phyloP scores from a whole-genome alignment of 2,329 filamentous ascomycete genomes.

The Cladophialophora bantiana region DNA sequence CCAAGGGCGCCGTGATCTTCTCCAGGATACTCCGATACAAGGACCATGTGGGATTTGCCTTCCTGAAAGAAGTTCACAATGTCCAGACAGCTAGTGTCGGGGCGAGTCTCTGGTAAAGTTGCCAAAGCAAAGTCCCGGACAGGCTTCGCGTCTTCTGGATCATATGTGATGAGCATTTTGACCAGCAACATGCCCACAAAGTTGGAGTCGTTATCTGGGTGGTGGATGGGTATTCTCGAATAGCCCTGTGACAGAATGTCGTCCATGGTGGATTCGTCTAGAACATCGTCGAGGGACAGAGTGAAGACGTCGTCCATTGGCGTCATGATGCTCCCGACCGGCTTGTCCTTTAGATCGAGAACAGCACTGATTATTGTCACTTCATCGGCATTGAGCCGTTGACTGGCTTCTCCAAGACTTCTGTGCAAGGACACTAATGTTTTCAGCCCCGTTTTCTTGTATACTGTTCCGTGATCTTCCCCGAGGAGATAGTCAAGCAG shows the following conservation, averaged over 20 bases:
- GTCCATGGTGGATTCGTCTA: constrained; percentile 95
- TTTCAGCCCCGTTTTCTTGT: constrained; percentile 98
- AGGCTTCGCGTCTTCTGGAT: constrained; percentile 86
- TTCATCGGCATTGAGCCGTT: constrained; percentile 94
- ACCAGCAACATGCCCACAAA: constrained; percentile 98
- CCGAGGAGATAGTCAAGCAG: constrained; percentile 91
- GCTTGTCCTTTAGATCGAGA: constrained; percentile 93
- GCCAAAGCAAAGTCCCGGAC: constrained; percentile 92
- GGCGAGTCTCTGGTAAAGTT: constrained; percentile 90
- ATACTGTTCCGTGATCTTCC: constrained; percentile 92
- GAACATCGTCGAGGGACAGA: constrained; percentile 90
- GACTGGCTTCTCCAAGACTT: constrained; percentile 80
- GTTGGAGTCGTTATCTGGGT: constrained; percentile 80
- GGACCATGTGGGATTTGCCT: constrained; percentile 97
- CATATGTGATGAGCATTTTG: constrained; percentile 98
- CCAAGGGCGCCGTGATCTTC: constrained; percentile 88
- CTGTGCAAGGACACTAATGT: constrained; percentile 95
- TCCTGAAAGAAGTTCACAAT: constrained; percentile 99
- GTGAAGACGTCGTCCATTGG: constrained; percentile 97
- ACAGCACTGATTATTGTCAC: constrained; percentile 99
- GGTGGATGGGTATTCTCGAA: constrained; percentile 92
- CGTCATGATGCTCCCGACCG: constrained; percentile 96
- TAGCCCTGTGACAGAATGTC: constrained; percentile 91
- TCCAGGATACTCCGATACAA: constrained; percentile 90
- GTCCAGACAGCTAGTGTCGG: constrained; percentile 94